These are phyloP conservation scores for Diddensiella santjacobensis DNA, from an alignment of 805 yeast genomes.

Conservation along the genomic window DNA sequence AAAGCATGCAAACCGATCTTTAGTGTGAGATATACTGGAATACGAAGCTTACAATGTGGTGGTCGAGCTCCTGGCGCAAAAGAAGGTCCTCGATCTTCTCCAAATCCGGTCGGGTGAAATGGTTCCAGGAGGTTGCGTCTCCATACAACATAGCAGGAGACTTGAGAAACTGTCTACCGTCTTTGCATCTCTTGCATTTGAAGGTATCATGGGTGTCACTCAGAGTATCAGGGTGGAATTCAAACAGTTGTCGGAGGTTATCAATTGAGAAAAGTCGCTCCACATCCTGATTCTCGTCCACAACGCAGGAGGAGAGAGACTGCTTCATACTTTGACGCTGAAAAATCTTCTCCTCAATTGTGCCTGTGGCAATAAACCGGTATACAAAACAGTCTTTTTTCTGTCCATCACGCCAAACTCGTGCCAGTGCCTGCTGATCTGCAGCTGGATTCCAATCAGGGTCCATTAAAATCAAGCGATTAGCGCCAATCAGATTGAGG, in stretches of 20 bases:
- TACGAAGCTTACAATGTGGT: conserved; percentile 72
- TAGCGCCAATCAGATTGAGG: conserved; percentile 94
- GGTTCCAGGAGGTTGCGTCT: conserved; percentile 98
- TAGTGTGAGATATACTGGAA: conserved; percentile 90
- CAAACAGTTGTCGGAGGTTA: conserved; percentile 69
- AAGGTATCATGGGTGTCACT: conserved; percentile 94
- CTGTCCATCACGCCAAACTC: conserved; percentile 99
- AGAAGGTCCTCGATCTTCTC: conserved; percentile 69
- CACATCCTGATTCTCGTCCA: conserved; percentile 93
- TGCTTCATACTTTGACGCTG: conserved; percentile 95
- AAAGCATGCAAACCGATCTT: conserved; percentile 1
- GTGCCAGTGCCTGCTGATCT: conserved; percentile 94
- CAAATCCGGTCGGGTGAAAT: conserved; percentile 62
- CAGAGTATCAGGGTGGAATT: conserved; percentile 57
- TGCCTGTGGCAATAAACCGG: conserved; percentile 88
- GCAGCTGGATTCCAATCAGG: conserved; percentile 99
- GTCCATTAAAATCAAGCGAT: conserved; percentile 80
- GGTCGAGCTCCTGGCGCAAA: conserved; percentile 66
- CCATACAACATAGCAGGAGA: conserved; percentile 93
- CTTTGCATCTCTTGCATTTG: conserved; percentile 75
- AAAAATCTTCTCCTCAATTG: conserved; percentile 93
- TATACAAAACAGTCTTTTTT: conserved; percentile 95
- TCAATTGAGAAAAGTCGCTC: conserved; percentile 88
- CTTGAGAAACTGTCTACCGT: conserved; percentile 55
- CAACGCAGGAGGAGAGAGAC: conserved; percentile 91